Evolutionary conservation across 176 grass and related monocot genomes (phyloP), one percentile per base, ranked within the genome.

Genomic region (Aegilops tauschii): DNA sequence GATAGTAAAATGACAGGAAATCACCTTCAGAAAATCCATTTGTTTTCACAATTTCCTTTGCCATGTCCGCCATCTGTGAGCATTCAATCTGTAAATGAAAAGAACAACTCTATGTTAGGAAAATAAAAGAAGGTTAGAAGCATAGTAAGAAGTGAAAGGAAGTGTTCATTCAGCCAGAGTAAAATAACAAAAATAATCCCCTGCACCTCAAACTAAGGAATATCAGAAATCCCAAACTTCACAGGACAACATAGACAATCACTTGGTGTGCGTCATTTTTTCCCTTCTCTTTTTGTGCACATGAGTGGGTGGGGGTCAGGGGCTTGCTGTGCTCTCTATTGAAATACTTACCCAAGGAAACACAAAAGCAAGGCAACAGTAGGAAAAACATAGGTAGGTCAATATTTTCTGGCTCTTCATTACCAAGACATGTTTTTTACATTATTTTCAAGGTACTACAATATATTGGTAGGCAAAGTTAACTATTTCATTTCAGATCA

Each of bases 41-140:
- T 80, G 62, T 28, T 76, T 90, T 82, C 65, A 99, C 94, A 87
- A 99, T 99, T 82, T 99, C 97, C 44, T 94, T 92, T 80, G 94
- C 97, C 94, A 96, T 99, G 77, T 99, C 97, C 6, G 94, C 97
- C 97, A 99, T 99, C 16, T 90, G 92, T 31, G 97, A 99, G 80
- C 97, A 96, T 71, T 99, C 97, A 76, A 99, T 94, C 97, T 99
- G 87, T 54, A 92, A 72, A 88, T 40, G 23, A 31, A 31, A 54
- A 49, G 29, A 89, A 71, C 14, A 39, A 9, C 18, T 56, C 23
- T 34, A 78, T 47, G 52, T 87, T 61, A 89, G 28, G 49, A 64
- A 64, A 79, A 14, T 23, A 3, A 18, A 54, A 63, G 40, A 80
- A 16, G 12, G 12, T 14, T 35, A 42, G 21, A 76, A 66, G 35